A percentile compares a stretch with the other conserved stretches of the same genome.
Conservation (phyloP, 2,329 filamentous ascomycete species). For the Cordyceps pruinosa region DNA sequence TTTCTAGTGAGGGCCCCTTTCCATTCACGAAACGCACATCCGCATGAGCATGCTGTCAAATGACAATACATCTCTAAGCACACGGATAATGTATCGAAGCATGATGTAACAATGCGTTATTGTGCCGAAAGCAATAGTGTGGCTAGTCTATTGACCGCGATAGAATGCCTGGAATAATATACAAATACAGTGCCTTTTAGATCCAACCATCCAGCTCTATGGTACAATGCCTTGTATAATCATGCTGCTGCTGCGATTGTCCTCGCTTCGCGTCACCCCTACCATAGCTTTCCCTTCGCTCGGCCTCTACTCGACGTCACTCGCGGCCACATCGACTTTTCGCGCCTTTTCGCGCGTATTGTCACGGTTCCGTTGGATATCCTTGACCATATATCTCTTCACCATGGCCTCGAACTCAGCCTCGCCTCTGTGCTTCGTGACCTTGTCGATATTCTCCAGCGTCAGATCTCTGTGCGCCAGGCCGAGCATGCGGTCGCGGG, state of each 20-base stretch:
- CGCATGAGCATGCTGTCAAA: not conserved
- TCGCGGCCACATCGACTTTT: not conserved
- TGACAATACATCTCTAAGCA: not conserved
- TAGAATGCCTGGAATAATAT: not conserved
- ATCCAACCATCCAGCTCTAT: not conserved
- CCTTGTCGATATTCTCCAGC: conserved; percentile 71
- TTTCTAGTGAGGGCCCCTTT: too few species aligned
- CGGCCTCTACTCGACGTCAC: not conserved
- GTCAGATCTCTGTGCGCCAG: conserved; percentile 64
- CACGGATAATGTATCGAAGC: not conserved
- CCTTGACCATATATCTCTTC: conserved; percentile 6
- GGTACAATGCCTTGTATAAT: not conserved
- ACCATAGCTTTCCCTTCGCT: not conserved
- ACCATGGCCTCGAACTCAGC: conserved; percentile 52
- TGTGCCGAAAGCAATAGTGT: not conserved
- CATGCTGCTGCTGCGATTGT: not conserved
- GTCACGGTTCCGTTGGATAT: not conserved
- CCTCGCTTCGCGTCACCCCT: not conserved
- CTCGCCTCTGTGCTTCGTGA: conserved; percentile 70
- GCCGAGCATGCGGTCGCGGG: conserved; percentile 51
- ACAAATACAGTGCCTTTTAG: conserved; percentile 2
- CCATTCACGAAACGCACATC: too few species aligned
- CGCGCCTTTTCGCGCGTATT: not conserved
- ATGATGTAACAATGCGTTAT: not conserved
- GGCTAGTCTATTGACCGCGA: not conserved